A percentile compares a stretch with the other conserved stretches of the same genome.
Conservation (phyloP, 2,329 filamentous ascomycete species). For the Fusarium dlaminii region DNA sequence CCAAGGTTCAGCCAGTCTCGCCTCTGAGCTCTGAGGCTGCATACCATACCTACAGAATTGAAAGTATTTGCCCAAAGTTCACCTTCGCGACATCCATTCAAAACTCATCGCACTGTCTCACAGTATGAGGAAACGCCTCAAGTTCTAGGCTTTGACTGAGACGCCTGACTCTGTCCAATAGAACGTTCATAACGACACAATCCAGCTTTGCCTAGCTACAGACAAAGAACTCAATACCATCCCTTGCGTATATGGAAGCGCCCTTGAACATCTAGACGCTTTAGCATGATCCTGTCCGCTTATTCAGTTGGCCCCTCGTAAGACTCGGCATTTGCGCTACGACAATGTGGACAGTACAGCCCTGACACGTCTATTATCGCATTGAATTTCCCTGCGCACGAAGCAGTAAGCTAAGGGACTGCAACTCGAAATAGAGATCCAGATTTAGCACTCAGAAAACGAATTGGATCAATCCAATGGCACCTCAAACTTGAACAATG, state of each 20-base stretch:
- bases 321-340: slow-evolving; percentile 20
- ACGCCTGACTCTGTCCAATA: slow-evolving; percentile 24
- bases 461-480: background rate
- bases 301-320: slow-evolving; percentile 2
- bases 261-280: slow-evolving; percentile 7
- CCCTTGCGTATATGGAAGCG: slow-evolving; percentile 25
- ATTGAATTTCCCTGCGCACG: slow-evolving; percentile 15
- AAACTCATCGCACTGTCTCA: slow-evolving; percentile 23
- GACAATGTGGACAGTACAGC: slow-evolving; percentile 9
- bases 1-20: slow-evolving; percentile 14
- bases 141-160: slow-evolving; percentile 18
- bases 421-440: slow-evolving; percentile 1
- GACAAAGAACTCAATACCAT: slow-evolving; percentile 20
- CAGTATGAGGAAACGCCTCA: slow-evolving; percentile 28
- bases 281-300: slow-evolving; percentile 4
- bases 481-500: background rate
- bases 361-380: slow-evolving; percentile 9
- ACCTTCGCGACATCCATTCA: background rate
- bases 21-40: slow-evolving; percentile 17
- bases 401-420: slow-evolving; percentile 8
- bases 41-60: slow-evolving; percentile 20
- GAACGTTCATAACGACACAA: slow-evolving; percentile 1
- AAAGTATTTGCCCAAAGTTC: background rate
- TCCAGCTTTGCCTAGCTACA: slow-evolving; percentile 1
- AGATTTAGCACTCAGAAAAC: slow-evolving; percentile 13